Conservation (phyloP, 768 basidiomycete genomes). For the Mycena rosella region DNA sequence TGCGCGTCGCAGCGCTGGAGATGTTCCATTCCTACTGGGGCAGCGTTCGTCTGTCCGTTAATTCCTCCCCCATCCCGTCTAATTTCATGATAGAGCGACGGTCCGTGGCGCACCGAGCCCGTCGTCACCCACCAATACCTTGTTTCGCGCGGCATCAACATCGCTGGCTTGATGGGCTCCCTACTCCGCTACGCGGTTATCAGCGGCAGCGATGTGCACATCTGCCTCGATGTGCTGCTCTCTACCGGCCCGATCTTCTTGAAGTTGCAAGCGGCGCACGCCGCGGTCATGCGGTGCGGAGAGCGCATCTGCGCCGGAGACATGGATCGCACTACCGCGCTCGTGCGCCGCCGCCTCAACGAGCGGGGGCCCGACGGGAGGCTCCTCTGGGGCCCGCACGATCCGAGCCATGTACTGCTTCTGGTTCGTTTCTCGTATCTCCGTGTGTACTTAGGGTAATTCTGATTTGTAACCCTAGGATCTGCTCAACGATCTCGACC, state of each 20-base stretch:
- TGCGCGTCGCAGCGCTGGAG: background rate
- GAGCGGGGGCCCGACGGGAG: background rate
- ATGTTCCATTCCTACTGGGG: constrained; percentile 2
- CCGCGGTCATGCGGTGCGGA: background rate
- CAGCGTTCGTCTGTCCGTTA: background rate
- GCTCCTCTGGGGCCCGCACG: background rate
- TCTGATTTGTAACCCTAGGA: background rate
- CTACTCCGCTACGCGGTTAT: background rate
- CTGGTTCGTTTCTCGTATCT: background rate
- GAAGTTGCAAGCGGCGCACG: background rate
- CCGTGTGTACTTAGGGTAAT: background rate
- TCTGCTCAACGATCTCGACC: background rate
- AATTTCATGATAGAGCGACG: background rate
- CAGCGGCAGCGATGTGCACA: background rate
- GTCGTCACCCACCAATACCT: constrained; percentile 1
- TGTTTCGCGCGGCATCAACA: constrained; percentile 41
- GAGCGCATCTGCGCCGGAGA: background rate
- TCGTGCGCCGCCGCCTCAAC: background rate
- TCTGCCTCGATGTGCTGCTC: background rate
- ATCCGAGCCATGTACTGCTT: background rate
- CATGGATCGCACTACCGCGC: background rate
- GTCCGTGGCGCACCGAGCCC: constrained; percentile 8
- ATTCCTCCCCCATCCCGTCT: background rate
- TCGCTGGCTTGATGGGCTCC: constrained; percentile 32
- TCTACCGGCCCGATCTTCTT: background rate